Evolutionary conservation across 768 basidiomycete species (phyloP).

Genomic region (Agaricus subrufescens): DNA sequence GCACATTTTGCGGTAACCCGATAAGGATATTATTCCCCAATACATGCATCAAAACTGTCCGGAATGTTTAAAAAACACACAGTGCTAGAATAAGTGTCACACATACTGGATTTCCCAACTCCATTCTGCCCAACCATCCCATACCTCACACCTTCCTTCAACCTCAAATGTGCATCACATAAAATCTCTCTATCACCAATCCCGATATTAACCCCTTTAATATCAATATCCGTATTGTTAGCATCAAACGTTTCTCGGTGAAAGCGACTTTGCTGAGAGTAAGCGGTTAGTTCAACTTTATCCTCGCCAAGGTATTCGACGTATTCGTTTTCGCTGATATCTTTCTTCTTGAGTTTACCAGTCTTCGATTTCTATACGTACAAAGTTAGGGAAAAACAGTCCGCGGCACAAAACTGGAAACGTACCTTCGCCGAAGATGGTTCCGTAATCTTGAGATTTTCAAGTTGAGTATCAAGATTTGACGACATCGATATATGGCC

Average conservation of each 20-base stretch:
- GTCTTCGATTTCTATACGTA: not conserved
- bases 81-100: not conserved
- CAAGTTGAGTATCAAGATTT: not conserved
- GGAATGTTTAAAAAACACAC: not conserved
- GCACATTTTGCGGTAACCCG: constrained; percentile 28
- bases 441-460: not conserved
- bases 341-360: not conserved
- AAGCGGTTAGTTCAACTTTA: constrained; percentile 28
- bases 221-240: constrained; percentile 39
- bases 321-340: no score
- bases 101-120: constrained; percentile 45
- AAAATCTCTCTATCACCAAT: constrained; percentile 50
- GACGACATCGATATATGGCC: not conserved
- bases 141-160: constrained; percentile 47
- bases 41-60: constrained; percentile 23
- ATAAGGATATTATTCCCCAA: constrained; percentile 26
- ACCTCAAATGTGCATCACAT: constrained; percentile 43
- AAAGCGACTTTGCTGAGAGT: constrained; percentile 45
- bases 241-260: constrained; percentile 43
- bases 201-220: constrained; percentile 47
- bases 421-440: not conserved
- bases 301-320: constrained; percentile 5
- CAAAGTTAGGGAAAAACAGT: not conserved
- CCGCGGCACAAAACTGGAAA: not conserved
- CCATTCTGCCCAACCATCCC: constrained; percentile 55